These are phyloP conservation scores for Begonia peltatifolia DNA, from an alignment of 306 rosid genomes.

Conservation along the genomic window DNA sequence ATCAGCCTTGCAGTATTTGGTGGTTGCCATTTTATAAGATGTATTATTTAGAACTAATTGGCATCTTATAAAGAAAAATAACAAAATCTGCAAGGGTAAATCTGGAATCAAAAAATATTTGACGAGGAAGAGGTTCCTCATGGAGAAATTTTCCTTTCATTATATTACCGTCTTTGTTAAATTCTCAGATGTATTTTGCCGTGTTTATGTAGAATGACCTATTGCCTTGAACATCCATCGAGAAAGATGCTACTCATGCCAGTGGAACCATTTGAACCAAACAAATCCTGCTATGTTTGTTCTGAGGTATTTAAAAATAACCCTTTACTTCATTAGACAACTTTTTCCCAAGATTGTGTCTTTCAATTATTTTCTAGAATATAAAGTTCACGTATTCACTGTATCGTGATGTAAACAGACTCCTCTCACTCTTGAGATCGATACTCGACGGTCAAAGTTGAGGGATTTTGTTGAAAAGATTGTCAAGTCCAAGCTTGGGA, in stretches of 20 bases:
- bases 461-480: constrained; percentile 80
- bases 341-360: background rate
- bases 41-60: too few species aligned
- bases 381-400: constrained; percentile 2
- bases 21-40: too few species aligned
- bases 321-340: background rate
- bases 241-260: constrained; percentile 91
- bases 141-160: too few species aligned
- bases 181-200: constrained; percentile 7
- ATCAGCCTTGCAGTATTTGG: too few species aligned
- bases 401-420: constrained; percentile 40
- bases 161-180: background rate
- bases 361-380: background rate
- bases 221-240: constrained; percentile 85
- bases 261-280: constrained; percentile 91
- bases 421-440: constrained; percentile 73
- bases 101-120: too few species aligned
- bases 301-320: constrained; percentile 47
- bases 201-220: constrained; percentile 59
- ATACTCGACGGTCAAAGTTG: constrained; percentile 61
- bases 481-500: constrained; percentile 80
- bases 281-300: constrained; percentile 90
- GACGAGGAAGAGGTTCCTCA: too few species aligned
- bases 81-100: too few species aligned
- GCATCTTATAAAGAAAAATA: too few species aligned